Base-by-base conservation (phyloP, 2,329 filamentous ascomycete species). In the Sporothrix mexicana region DNA sequence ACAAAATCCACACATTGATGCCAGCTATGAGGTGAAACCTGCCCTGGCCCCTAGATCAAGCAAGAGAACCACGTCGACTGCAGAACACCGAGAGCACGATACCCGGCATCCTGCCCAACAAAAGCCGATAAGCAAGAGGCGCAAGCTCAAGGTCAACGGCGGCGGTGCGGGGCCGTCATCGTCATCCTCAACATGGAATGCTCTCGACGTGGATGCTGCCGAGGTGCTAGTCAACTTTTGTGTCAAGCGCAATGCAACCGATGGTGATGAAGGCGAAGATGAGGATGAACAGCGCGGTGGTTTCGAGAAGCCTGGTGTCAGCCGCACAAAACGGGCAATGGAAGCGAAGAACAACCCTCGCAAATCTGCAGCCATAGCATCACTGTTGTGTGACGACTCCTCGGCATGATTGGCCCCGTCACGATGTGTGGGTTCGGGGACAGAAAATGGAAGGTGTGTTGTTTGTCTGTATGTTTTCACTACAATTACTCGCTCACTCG, bases 201-300 rank as follows among this genome's bases (percentile, higher is more conserved):
- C 71, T 15, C 36, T 13, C 1, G 74, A 75, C 25, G 25, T 71
- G 20, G 41, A 66, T 41, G 72, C 72, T 0, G 74, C 74, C 2
- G 69, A 69, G 61, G 45, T 74, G 69, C 71, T 75, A 20, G 72
- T 74, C 30, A 69, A 70, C 20, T 70, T 74, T 20, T 23, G 73
- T 36, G 68, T 17, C 2, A 55, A 70, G 30, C 49, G 30, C 17
- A 55, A 47, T 12, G 9, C 61, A 17, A 20, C n/a, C 61, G 25
- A 67, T 13, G 43, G 45, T 12, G 43, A 53, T 23, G 15, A 10
- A n/a, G 41, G 41, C 17, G 45, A 61, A 25, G 15, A 10, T 17
- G 41, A 62, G 3, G 53, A 69, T 1, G 53, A 53, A 12, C 17
- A 61, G 1, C 1, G 30, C 6, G 20, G 30, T 7, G 13, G 64